Evolutionary conservation across 306 rosid genomes (phyloP), one percentile per base, ranked within the genome.

Genomic region (Medicago lupulina): DNA sequence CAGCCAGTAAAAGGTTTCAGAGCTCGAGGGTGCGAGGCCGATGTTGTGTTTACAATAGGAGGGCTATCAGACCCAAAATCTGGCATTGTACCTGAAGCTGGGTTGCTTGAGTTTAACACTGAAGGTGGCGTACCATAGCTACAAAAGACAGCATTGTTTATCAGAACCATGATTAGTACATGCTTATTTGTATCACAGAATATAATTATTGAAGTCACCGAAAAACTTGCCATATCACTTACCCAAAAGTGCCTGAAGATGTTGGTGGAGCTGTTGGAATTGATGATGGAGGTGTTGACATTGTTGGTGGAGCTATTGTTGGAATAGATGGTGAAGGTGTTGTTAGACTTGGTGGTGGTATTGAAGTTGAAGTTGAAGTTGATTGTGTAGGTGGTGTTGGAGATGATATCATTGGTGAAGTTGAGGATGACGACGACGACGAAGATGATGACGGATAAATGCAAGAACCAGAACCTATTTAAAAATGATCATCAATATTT

Each of bases 61-160:
- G 91, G 93, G 82, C 53, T 81, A 7, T 82, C 85, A 0, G 54
- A 66, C 15, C 90, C 95, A 28, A 85, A 80, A 23, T 9, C 85
- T 13, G 96, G 88, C 75, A 80, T 82, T 57, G 64, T 67, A 66
- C 90, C 90, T 57, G 91, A 83, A 4, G 85, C 76, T 36, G 96
- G 88, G 82, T 63, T 85, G 89, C 89, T 89, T 71, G 90, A 80
- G 66, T 88, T 92, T 21, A 88, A 76, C 34, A 85, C 92, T 21
- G 92, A 64, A 82, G 97, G 96, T 12, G 96, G 96, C 14, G 85
- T 59, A 39, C 88, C 89, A 67, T 85, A 88, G 64, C 97, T 89
- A 87, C 83, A 86, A 77, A 81, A 71, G 9, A 51, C n/a, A 43
- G 46, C 41, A 40, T 69, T 23, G 67, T 69, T 69, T 23, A 70